phyloP scores from a whole-genome alignment of 805 yeast species.

The Ogataea minuta region DNA sequence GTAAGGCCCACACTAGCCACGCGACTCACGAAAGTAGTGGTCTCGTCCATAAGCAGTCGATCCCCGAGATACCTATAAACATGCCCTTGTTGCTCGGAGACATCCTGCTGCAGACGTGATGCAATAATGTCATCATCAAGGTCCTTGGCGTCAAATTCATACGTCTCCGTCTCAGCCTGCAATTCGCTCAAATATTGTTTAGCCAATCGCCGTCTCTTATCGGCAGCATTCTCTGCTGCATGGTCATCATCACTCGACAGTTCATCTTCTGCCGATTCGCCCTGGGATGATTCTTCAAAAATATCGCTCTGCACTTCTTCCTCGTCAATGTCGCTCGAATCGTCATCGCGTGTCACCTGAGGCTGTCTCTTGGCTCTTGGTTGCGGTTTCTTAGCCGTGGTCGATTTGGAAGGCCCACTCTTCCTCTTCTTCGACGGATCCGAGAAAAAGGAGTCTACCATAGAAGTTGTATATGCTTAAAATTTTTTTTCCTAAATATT shows the following conservation, averaged over 20 bases:
- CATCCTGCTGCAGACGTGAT: constrained; percentile 78
- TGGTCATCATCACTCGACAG: constrained; percentile 71
- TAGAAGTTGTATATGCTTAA: constrained; percentile 3
- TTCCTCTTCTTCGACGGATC: constrained; percentile 51
- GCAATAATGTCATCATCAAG: constrained; percentile 84
- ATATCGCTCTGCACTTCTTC: constrained; percentile 35
- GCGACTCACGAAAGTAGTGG: constrained; percentile 46
- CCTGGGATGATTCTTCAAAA: constrained; percentile 27
- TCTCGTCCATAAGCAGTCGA: constrained; percentile 42
- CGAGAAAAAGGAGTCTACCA: constrained; percentile 58
- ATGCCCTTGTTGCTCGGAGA: constrained; percentile 84
- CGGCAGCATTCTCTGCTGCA: constrained; percentile 79
- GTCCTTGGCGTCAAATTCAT: constrained; percentile 84
- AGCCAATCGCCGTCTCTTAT: constrained; percentile 90
- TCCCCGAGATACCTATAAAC: constrained; percentile 68
- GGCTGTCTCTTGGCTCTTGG: constrained; percentile 6
- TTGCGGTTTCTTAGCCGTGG: constrained; percentile 19
- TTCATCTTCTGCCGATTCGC: constrained; percentile 34
- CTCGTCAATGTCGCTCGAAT: constrained; percentile 35
- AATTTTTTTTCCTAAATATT: constrained; percentile 7
- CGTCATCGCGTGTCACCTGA: constrained; percentile 15
- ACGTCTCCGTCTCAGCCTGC: constrained; percentile 51
- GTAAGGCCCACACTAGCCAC: constrained; percentile 63
- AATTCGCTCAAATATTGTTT: constrained; percentile 85
- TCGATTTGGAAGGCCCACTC: constrained; percentile 23